Evolutionary conservation across 2,329 filamentous ascomycete species (phyloP).

Genomic region (Aureobasidium leucospermi): DNA sequence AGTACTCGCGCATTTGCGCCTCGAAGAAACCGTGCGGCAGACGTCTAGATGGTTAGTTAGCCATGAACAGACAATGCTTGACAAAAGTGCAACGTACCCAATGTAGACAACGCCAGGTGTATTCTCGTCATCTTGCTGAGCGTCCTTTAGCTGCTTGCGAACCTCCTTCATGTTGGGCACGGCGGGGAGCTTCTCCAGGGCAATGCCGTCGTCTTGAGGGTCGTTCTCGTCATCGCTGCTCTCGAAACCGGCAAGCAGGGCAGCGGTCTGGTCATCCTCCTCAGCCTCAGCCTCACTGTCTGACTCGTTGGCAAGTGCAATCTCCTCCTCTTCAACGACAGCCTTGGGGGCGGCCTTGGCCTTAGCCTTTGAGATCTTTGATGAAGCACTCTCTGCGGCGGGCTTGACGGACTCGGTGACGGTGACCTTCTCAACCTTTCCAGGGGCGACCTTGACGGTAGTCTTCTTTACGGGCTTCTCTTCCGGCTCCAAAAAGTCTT

Average conservation of each 20-base stretch:
- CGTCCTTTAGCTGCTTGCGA: constrained; percentile 41
- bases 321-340: constrained; percentile 17
- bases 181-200: constrained; percentile 30
- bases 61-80: neutral
- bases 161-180: constrained; percentile 27
- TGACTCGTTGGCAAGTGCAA: constrained; percentile 16
- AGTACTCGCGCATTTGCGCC: constrained; percentile 88
- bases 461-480: constrained; percentile 15
- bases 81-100: constrained; percentile 42
- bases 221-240: constrained; percentile 37
- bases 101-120: constrained; percentile 79
- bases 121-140: constrained; percentile 42
- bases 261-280: constrained; percentile 42
- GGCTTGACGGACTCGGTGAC: neutral
- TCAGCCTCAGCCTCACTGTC: constrained; percentile 28
- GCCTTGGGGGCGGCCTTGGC: constrained; percentile 9
- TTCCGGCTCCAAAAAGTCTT: constrained; percentile 13
- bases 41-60: constrained; percentile 38
- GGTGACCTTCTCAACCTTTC: constrained; percentile 10
- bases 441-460: constrained; percentile 2
- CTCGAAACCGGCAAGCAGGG: constrained; percentile 45
- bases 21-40: constrained; percentile 97
- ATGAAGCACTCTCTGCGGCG: neutral
- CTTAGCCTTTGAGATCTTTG: constrained; percentile 12
- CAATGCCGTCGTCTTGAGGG: constrained; percentile 31